phyloP scores from a whole-genome alignment of 75 land plant genomes.

The Ceratopteris richardii region DNA sequence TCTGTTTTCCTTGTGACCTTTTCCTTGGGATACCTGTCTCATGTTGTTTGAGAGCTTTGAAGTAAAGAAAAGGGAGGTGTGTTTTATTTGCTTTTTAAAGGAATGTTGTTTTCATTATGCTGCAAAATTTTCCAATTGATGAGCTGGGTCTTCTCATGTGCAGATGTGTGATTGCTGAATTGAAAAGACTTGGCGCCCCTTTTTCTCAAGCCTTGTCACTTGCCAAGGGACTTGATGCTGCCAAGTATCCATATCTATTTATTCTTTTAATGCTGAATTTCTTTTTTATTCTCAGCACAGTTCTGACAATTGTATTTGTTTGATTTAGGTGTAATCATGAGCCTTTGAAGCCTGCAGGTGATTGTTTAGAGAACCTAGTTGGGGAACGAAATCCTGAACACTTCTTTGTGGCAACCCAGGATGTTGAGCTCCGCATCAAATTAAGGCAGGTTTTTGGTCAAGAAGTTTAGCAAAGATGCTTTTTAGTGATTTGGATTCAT shows the following conservation, averaged over 20 bases:
- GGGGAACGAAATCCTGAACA: constrained; percentile 70
- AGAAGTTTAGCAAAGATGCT: no score
- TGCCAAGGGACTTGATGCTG: constrained; percentile 39
- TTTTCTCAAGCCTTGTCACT: constrained; percentile 39
- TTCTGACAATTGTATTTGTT: neutral
- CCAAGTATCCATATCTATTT: constrained; percentile 32
- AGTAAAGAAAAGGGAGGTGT: no score
- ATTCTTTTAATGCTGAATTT: neutral
- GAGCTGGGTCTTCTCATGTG: neutral
- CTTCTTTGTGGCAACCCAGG: constrained; percentile 87
- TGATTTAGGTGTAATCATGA: constrained; percentile 78
- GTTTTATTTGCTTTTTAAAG: no score
- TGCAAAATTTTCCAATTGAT: no score
- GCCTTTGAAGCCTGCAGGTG: constrained; percentile 36
- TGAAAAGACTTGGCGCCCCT: constrained; percentile 55
- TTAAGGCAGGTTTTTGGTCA: constrained; percentile 41
- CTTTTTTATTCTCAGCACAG: neutral
- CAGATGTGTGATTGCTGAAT: constrained; percentile 74
- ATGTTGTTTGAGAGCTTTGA: no score
- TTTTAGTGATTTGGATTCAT: neutral
- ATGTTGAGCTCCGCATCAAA: constrained; percentile 56
- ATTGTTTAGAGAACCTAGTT: constrained; percentile 52
- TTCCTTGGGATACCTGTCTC: no score
- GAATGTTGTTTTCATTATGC: no score
- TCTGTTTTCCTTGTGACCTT: no score